These are phyloP conservation scores for Leptographium galeiforme DNA, from an alignment of 2,329 filamentous ascomycete genomes.

Conservation along the genomic window DNA sequence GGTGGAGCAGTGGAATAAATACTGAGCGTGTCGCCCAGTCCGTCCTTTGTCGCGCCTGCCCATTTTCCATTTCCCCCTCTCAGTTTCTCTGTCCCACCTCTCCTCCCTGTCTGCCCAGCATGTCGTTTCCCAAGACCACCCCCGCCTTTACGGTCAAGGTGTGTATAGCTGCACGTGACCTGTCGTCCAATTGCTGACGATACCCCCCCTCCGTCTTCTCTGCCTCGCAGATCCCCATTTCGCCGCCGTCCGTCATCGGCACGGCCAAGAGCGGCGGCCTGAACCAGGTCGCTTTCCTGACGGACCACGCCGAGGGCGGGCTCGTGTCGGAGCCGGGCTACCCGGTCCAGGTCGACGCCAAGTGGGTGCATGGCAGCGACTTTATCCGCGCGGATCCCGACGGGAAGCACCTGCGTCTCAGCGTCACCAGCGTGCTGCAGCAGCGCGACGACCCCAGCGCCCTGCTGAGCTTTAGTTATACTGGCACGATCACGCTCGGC, in stretches of 20 bases:
- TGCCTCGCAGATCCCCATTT: conserved; percentile 13
- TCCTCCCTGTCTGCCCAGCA: conserved; percentile 8
- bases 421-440: conserved; percentile 23
- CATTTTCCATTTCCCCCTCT: background rate
- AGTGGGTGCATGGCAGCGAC: conserved; percentile 26
- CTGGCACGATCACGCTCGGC: conserved; percentile 20
- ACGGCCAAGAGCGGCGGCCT: conserved; percentile 17
- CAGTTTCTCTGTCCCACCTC: background rate
- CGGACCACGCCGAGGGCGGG: conserved; percentile 15
- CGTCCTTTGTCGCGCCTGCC: too few species aligned
- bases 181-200: background rate
- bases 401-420: conserved; percentile 23
- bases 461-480: conserved; percentile 23
- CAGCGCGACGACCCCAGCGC: conserved; percentile 19
- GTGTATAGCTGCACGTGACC: background rate
- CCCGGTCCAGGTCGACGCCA: conserved; percentile 23
- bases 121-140: conserved; percentile 26
- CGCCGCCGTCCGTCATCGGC: conserved; percentile 17
- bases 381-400: conserved; percentile 25
- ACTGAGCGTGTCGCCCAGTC: too few species aligned
- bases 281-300: conserved; percentile 16
- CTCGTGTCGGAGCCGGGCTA: conserved; percentile 24
- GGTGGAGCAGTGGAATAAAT: too few species aligned
- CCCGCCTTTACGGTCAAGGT: conserved; percentile 25
- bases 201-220: too few species aligned